Conservation (phyloP, 2,329 filamentous ascomycete species). For the Penicillium sp. region DNA sequence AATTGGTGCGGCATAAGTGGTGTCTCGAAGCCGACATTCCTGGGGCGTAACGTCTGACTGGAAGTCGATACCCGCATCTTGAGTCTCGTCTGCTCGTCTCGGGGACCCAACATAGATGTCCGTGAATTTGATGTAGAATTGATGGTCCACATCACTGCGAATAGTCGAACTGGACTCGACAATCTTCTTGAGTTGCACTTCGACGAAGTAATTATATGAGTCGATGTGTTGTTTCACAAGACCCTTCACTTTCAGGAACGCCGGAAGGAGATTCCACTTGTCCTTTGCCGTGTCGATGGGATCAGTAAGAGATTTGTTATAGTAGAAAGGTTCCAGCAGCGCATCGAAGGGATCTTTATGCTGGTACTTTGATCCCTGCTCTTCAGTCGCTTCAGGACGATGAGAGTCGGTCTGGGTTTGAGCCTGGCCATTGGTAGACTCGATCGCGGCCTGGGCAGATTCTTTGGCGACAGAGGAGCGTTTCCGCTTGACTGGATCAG, state of each 20-base stretch:
- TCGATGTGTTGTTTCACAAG: slow-evolving; percentile 97
- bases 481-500: slow-evolving; percentile 24
- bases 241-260: slow-evolving; percentile 97
- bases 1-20: slow-evolving; percentile 96
- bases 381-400: slow-evolving; percentile 5
- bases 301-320: slow-evolving; percentile 61
- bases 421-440: slow-evolving; percentile 5
- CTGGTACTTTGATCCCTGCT: slow-evolving; percentile 21
- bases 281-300: slow-evolving; percentile 67
- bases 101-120: slow-evolving; percentile 84
- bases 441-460: slow-evolving; percentile 11
- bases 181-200: slow-evolving; percentile 95
- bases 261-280: slow-evolving; percentile 94
- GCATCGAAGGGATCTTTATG: slow-evolving; percentile 50
- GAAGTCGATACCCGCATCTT: slow-evolving; percentile 43
- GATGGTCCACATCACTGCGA: slow-evolving; percentile 84
- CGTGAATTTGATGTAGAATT: slow-evolving; percentile 88
- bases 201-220: slow-evolving; percentile 97
- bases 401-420: slow-evolving; percentile 6
- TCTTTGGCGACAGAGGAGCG: slow-evolving; percentile 25
- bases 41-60: slow-evolving; percentile 70
- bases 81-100: slow-evolving; percentile 68
- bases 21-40: slow-evolving; percentile 91
- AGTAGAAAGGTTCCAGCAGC: slow-evolving; percentile 64
- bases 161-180: slow-evolving; percentile 85